Evolutionary conservation across 352 stramenopile species (phyloP), one percentile per base, ranked within the genome.

Genomic region (Phytopythium kandeliae): DNA sequence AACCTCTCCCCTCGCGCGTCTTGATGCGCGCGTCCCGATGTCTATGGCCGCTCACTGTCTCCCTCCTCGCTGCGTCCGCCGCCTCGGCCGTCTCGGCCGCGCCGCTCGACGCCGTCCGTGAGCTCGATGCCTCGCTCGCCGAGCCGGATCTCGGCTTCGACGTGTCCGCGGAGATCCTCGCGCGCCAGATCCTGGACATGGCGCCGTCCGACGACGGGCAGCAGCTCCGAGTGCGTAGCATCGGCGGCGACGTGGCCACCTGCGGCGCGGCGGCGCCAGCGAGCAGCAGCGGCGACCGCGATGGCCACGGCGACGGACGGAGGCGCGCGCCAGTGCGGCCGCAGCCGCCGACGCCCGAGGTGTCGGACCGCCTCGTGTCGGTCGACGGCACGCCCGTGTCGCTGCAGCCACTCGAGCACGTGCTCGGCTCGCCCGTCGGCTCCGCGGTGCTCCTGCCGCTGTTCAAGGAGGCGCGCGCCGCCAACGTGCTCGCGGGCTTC

Each of bases 401-500:
- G 0, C 52, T 78, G 5, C 33, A 69, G n/a, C 55, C 64, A 10
- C 67, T 86, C 37, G 54, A 74, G 30, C 63, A 89, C 9, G 61
- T 69, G 8, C 67, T 86, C 34, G 60, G 74, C 46, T 43, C 56
- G 15, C 65, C 68, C 0, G 50, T 69, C 1, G 78, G 73, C 21
- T 73, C 64, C 30, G 49, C 71, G 1, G 57, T 67, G 7, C 50
- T 86, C 28, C 54, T 89, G 1, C 74, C 78, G 4, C 51, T 86
- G 10, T 86, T 85, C 54, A 73, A 70, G 24, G 45, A 51, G 17
- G 43, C 62, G 8, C 50, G 40, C 6, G 50, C 40, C 24, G 50
- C 55, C 4, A 71, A 78, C n/a, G 57, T 78, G 8, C 74, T 86
- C 55, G 68, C 62, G 16, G 74, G 72, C 26, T 88, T 88, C 48